Percentiles rank a stretch among this genome's conserved stretches.
These are phyloP conservation scores for Cercophora scortea DNA, from an alignment of 495 filamentous ascomycete genomes.

Conservation along the genomic window DNA sequence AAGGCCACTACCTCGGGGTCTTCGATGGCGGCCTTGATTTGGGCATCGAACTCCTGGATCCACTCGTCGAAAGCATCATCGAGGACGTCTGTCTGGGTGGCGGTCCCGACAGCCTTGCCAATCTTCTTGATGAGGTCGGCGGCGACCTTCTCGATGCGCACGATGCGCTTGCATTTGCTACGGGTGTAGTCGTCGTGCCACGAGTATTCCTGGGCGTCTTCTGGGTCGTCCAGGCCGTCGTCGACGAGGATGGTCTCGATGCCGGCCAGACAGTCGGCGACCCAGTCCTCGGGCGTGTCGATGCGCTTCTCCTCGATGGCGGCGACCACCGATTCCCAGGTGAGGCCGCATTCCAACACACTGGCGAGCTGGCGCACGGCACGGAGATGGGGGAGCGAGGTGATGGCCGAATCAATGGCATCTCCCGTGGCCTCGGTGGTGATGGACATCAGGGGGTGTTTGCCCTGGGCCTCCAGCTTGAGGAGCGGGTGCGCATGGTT, in stretches of 20 bases:
- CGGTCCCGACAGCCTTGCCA: slow-evolving; percentile 15
- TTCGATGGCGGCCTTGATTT: slow-evolving; percentile 45
- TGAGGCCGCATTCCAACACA: slow-evolving; percentile 50
- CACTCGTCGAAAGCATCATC: slow-evolving; percentile 24
- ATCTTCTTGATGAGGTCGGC: slow-evolving; percentile 51
- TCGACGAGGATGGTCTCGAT: slow-evolving; percentile 75
- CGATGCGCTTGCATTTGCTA: slow-evolving; percentile 62
- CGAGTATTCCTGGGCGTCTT: slow-evolving; percentile 49
- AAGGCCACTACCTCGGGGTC: slow-evolving; percentile 73
- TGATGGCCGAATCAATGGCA: slow-evolving; percentile 48
- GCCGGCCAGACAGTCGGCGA: slow-evolving; percentile 58
- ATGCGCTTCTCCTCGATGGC: slow-evolving; percentile 48
- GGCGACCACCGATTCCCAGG: slow-evolving; percentile 56
- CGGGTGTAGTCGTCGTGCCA: slow-evolving; percentile 67
- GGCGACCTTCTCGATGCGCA: slow-evolving; percentile 76
- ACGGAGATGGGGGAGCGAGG: slow-evolving; percentile 60
- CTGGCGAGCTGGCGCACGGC: slow-evolving; percentile 61
- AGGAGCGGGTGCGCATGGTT: slow-evolving; percentile 73
- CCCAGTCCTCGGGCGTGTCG: slow-evolving; percentile 50
- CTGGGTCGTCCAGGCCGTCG: slow-evolving; percentile 56
- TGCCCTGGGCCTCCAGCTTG: slow-evolving; percentile 21
- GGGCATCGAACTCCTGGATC: slow-evolving; percentile 22
- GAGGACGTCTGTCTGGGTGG: slow-evolving; percentile 10
- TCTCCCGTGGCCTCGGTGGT: slow-evolving; percentile 66
- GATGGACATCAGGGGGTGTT: slow-evolving; percentile 58